Evolutionary conservation across 176 grass and related monocot genomes (phyloP), one percentile per base, ranked within the genome.

Genomic region (Paspalum notatum): DNA sequence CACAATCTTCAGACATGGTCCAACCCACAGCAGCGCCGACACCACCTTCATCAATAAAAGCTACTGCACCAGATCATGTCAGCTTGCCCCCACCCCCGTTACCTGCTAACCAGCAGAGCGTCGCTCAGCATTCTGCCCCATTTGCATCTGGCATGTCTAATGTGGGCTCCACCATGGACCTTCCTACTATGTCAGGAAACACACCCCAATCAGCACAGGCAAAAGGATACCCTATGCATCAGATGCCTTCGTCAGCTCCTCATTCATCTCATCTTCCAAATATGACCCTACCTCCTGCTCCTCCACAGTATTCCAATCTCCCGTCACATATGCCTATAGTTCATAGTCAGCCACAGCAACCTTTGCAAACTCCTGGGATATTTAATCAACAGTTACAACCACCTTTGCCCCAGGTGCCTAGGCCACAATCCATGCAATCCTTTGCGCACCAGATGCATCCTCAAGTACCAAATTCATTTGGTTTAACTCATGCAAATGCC

Each of bases 301-400:
- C 82, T 90, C 83, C 87, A 16, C 86, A 87, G 40, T 90, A 86
- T 71, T 78, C 90, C 26, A 86, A 76, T 84, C n/a, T 86, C 61
- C 88, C 83, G 32, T 88, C 93, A 51, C 87, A 95, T 77, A 57
- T 90, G 66, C 69, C 92, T 26, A 84, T 75, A 72, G 44, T 69
- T 45, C 74, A 90, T 61, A 80, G 74, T 66, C 83, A 91, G 43
- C 71, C 71, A 74, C 92, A 89, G 15, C 89, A 91, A 70, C 62
- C 87, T 62, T 73, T 94, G 81, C 92, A 94, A 81, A 91, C 50
- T 87, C 87, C 84, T 83, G 92, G 78, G 85, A 75, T 89, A 21
- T 93, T 87, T 79, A 99, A 93, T 80, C 97, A 93, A 66, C 90
- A 77, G 62, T 69, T 93, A 42, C 96, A 89, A 76, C 97, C 91